Base-by-base conservation (phyloP, 73 alveolate genomes). In the Blepharisma japonicum region DNA sequence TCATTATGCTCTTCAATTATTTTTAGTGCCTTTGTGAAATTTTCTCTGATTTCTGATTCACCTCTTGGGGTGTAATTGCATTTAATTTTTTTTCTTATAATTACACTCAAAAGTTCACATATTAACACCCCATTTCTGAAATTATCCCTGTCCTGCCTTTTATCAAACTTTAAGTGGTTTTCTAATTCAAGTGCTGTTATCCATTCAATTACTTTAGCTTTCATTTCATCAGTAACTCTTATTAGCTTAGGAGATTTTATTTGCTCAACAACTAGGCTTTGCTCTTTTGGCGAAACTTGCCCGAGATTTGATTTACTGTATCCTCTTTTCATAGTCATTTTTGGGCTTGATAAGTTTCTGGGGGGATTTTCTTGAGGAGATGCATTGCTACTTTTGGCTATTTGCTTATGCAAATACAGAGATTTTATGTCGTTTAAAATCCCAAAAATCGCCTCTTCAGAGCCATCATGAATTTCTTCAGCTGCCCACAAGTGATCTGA, bases 381-480 rank as follows among this genome's bases (percentile, higher is more conserved):
- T 32, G 42, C 42, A 32, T 32, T 32, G 42, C 42, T 32, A 32
- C 42, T 32, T 32, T 32, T 32, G 3, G 42, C 42, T 32, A 32
- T 32, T 32, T 61, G 23, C 47, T 39, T 14, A 25, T 61, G 74
- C 39, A 61, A 14, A 25, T 61, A 61, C 0, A 20, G 23, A 1
- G 14, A 39, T 4, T 39, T 61, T 61, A 61, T 61, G 23, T 61
- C 47, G 18, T 14, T 8, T 25, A 61, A 25, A 2, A 61, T 8
- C 18, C 74, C 74, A 61, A 14, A 61, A 20, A 61, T 25, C 14
- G 14, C 47, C 48, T 61, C 74, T 61, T 61, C 74, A 39, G 47
- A 14, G 47, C 74, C 74, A 18, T n/a, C 74, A 61, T 61, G 74
- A 25, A 61, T 61, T 61, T 61, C 74, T 14, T n/a, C 74, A 8